A percentile compares a stretch with the other conserved stretches of the same genome.
Evolutionary conservation across 2,329 filamentous ascomycete species (phyloP).

Genomic region (Cladosporium colombiae): DNA sequence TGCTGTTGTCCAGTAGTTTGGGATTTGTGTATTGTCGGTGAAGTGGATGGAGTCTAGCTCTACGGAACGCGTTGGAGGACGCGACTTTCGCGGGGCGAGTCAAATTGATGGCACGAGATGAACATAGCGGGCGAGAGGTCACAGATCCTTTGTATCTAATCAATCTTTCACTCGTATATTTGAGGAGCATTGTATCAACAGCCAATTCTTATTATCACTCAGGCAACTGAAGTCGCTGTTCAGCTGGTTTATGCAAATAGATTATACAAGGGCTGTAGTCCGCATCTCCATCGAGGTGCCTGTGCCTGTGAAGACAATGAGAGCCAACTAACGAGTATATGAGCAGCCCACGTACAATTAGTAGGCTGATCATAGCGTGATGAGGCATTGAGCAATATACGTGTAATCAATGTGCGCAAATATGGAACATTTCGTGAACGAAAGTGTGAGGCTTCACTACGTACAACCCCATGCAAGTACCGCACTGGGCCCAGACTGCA

Average conservation of each 20-base stretch:
- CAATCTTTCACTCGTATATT: neutral
- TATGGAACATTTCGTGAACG: too few species aligned
- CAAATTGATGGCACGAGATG: neutral
- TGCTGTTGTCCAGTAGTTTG: neutral
- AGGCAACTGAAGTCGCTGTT: neutral
- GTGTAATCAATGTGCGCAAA: too few species aligned
- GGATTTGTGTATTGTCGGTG: slow-evolving; percentile 1
- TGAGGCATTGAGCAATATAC: too few species aligned
- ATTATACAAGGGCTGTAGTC: fast-evolving
- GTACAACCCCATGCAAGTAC: too few species aligned
- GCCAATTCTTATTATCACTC: too few species aligned
- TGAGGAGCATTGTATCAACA: neutral
- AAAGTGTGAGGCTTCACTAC: too few species aligned
- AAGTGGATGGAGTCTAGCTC: neutral
- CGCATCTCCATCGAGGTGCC: neutral
- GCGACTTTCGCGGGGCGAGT: neutral
- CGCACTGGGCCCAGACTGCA: neutral
- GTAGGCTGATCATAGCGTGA: too few species aligned
- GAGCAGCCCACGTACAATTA: neutral
- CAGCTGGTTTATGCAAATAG: neutral
- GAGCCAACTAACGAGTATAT: neutral
- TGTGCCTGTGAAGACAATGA: neutral
- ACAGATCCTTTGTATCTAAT: neutral
- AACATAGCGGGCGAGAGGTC: neutral
- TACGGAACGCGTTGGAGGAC: neutral